Conservation (phyloP, 176 grass and related monocot genomes). For the Oryza meridionalis region DNA sequence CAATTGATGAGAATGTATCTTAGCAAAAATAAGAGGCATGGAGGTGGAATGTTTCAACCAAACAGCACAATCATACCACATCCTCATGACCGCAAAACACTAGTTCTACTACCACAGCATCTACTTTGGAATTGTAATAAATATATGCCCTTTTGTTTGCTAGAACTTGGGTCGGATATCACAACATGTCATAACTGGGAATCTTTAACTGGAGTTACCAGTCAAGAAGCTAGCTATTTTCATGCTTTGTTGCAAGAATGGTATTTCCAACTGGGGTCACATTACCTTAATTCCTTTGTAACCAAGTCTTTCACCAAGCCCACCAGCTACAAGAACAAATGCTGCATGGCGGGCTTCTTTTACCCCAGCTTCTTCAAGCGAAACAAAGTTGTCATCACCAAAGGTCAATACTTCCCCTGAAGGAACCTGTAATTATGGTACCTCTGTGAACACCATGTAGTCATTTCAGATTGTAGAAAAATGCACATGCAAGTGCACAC, state of each 20-base stretch:
- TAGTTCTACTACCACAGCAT: conserved; percentile 3
- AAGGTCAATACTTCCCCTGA: conserved; percentile 82
- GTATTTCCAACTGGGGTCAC: not conserved
- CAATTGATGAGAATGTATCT: not conserved
- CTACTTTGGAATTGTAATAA: not conserved
- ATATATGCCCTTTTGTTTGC: not conserved
- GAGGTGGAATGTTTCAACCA: not conserved
- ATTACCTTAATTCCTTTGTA: conserved; percentile 99
- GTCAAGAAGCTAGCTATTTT: not conserved
- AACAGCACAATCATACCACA: not conserved
- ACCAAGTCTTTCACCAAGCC: conserved; percentile 93
- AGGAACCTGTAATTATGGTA: conserved; percentile 66
- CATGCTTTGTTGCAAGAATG: not conserved
- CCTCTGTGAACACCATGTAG: not conserved
- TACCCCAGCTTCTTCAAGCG: conserved; percentile 76
- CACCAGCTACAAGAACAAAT: conserved; percentile 99
- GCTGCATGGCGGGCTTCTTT: conserved; percentile 75
- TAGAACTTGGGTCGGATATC: not conserved
- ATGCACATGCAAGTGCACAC: not conserved
- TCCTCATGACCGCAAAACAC: not conserved
- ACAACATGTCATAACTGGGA: not conserved
- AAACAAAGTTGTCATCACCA: conserved; percentile 77
- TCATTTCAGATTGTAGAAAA: not conserved
- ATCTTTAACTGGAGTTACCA: not conserved
- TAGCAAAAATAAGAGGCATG: not conserved